These are phyloP conservation scores for Neurospora sp. DNA, from an alignment of 2,329 filamentous ascomycete species.

Conservation along the genomic window DNA sequence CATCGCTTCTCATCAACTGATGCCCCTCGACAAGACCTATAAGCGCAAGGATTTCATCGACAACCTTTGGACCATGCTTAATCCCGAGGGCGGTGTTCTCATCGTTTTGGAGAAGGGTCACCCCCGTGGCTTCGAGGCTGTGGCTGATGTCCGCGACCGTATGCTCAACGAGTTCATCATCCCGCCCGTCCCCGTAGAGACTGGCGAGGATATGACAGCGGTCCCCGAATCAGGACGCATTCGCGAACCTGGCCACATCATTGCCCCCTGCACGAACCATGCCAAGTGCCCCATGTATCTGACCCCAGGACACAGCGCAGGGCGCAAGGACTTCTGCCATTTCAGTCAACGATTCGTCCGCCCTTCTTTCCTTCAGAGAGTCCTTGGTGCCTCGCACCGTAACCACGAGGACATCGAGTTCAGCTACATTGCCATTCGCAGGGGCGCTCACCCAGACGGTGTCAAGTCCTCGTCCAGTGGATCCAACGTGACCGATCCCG, in stretches of 20 bases:
- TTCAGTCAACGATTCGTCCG: slow-evolving; percentile 84
- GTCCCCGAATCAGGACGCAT: slow-evolving; percentile 29
- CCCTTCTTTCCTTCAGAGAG: slow-evolving; percentile 68
- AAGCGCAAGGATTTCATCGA: slow-evolving; percentile 69
- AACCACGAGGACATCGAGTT: slow-evolving; percentile 90
- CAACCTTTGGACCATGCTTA: slow-evolving; percentile 82
- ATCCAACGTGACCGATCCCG: slow-evolving; percentile 15
- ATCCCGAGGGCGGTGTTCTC: slow-evolving; percentile 74
- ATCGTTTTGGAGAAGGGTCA: slow-evolving; percentile 86
- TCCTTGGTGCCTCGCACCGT: slow-evolving; percentile 56
- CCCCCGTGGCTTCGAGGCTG: slow-evolving; percentile 81
- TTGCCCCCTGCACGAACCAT: slow-evolving; percentile 83
- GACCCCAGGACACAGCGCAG: slow-evolving; percentile 54
- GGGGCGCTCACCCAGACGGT: slow-evolving; percentile 45
- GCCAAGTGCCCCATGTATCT: slow-evolving; percentile 80
- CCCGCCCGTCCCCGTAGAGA: slow-evolving; percentile 37
- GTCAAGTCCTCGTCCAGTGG: slow-evolving; percentile 2
- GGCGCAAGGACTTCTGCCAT: slow-evolving; percentile 82
- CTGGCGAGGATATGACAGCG: slow-evolving; percentile 31
- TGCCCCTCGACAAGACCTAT: slow-evolving; percentile 65
- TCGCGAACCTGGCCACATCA: slow-evolving; percentile 52
- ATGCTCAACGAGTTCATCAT: slow-evolving; percentile 67
- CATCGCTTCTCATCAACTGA: slow-evolving; percentile 75
- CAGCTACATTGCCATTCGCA: slow-evolving; percentile 78
- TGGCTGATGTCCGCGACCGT: slow-evolving; percentile 73